phyloP scores from a whole-genome alignment of 208 protist genomes.

The Wallacemonas collosoma region DNA sequence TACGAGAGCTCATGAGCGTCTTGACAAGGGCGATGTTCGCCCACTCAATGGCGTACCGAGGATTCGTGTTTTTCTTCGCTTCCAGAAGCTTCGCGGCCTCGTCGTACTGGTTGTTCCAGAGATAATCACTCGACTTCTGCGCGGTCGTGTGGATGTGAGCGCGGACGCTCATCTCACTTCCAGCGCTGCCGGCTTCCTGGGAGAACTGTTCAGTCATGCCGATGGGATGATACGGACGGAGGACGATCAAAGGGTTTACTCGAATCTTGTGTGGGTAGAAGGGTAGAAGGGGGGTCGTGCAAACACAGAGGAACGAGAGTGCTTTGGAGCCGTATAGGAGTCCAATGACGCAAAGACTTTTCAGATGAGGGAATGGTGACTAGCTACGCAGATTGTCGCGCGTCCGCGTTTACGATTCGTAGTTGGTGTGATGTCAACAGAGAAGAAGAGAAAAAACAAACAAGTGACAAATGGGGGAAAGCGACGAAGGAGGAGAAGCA shows the following conservation, averaged over 20 bases:
- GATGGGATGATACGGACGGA: neutral
- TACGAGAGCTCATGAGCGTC: constrained; percentile 83
- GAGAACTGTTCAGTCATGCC: constrained; percentile 25
- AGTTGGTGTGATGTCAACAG: too few species aligned
- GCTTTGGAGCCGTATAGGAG: neutral
- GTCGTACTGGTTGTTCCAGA: constrained; percentile 88
- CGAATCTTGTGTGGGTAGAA: neutral
- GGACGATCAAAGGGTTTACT: neutral
- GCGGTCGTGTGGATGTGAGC: constrained; percentile 49
- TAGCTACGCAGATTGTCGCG: too few species aligned
- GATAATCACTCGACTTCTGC: constrained; percentile 59
- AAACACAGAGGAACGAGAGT: too few species aligned
- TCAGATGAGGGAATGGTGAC: constrained; percentile 5
- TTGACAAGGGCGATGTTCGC: constrained; percentile 75
- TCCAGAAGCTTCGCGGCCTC: constrained; percentile 56
- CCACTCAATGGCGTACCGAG: constrained; percentile 85
- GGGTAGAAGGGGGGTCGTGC: constrained; percentile 6
- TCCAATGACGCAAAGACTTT: neutral
- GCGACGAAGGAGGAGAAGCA: too few species aligned
- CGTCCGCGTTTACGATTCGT: too few species aligned
- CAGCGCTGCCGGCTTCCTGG: constrained; percentile 22
- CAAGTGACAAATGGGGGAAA: too few species aligned
- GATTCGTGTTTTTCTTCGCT: constrained; percentile 71
- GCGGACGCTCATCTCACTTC: constrained; percentile 30
- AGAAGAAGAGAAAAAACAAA: too few species aligned